Evolutionary conservation across 2,329 filamentous ascomycete species (phyloP).

Genomic region (Chrysoporthe cubensis): DNA sequence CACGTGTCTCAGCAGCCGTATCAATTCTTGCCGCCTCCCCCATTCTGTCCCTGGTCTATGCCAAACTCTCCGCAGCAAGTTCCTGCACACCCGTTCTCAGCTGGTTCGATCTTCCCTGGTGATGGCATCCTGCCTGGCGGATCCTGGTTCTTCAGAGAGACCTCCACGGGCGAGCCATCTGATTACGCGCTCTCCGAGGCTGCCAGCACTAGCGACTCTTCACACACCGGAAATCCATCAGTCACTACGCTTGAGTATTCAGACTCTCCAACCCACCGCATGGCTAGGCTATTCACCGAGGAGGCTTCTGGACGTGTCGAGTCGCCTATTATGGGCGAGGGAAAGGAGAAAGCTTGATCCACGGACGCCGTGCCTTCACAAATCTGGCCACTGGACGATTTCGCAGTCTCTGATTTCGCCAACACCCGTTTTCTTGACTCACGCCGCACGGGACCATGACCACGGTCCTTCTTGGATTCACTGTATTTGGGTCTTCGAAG

Average conservation of each 20-base stretch:
- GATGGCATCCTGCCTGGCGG: slow-evolving; percentile 9
- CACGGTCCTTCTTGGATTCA: no score
- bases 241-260: neutral
- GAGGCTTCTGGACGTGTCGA: neutral
- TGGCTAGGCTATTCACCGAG: slow-evolving; percentile 1
- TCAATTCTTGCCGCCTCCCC: neutral
- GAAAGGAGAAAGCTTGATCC: neutral
- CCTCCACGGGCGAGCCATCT: slow-evolving; percentile 9
- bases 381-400: neutral
- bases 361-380: neutral
- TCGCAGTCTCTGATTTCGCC: neutral
- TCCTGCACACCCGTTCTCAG: neutral
- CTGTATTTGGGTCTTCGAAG: no score
- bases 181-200: neutral
- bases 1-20: neutral
- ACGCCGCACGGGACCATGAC: neutral
- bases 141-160: slow-evolving; percentile 2
- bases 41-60: neutral
- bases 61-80: neutral
- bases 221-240: neutral
- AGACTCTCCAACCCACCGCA: slow-evolving; percentile 6
- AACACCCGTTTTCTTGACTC: neutral
- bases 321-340: neutral
- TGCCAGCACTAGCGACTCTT: neutral
- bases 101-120: slow-evolving; percentile 8